Percentiles rank a stretch among this genome's conserved stretches.
phyloP scores from a whole-genome alignment of 768 basidiomycete genomes.

The Clavulina sp. region DNA sequence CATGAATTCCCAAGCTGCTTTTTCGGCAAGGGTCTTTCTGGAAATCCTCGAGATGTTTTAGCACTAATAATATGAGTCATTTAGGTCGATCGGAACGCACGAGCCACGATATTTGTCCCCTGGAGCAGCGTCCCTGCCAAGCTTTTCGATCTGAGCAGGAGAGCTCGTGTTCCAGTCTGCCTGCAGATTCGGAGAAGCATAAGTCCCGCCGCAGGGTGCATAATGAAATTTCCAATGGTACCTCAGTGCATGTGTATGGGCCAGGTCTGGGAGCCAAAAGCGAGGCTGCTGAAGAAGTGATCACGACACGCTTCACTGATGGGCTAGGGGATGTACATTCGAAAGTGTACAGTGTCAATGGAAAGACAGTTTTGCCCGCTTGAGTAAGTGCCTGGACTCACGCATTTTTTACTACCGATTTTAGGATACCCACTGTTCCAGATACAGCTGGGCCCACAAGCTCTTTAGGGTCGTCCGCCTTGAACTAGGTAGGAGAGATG shows the following conservation, averaged over 20 bases:
- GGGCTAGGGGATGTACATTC: no score
- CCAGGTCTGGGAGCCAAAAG: conserved; percentile 11
- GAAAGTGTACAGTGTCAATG: no score
- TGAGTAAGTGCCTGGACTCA: no score
- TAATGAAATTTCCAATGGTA: not conserved
- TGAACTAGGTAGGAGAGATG: no score
- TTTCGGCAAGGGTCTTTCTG: conserved; percentile 19
- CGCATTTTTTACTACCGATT: conserved; percentile 19
- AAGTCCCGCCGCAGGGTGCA: no score
- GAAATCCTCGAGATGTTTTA: no score
- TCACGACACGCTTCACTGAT: conserved; percentile 21
- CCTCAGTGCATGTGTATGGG: conserved; percentile 1
- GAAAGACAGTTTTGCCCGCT: no score
- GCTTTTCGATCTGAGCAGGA: conserved; percentile 15
- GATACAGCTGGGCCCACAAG: conserved; percentile 27
- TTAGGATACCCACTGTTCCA: conserved; percentile 25
- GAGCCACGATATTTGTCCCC: conserved; percentile 14
- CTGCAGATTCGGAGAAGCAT: not conserved
- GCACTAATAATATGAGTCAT: no score
- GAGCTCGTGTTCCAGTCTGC: conserved; percentile 21
- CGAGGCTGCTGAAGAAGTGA: conserved; percentile 22
- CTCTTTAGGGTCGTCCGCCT: conserved; percentile 12
- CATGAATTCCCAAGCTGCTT: conserved; percentile 17
- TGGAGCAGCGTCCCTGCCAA: conserved; percentile 16
- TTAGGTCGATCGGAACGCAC: no score